Base-by-base conservation (phyloP, 805 yeast species). In the Lipomyces starkeyi region DNA sequence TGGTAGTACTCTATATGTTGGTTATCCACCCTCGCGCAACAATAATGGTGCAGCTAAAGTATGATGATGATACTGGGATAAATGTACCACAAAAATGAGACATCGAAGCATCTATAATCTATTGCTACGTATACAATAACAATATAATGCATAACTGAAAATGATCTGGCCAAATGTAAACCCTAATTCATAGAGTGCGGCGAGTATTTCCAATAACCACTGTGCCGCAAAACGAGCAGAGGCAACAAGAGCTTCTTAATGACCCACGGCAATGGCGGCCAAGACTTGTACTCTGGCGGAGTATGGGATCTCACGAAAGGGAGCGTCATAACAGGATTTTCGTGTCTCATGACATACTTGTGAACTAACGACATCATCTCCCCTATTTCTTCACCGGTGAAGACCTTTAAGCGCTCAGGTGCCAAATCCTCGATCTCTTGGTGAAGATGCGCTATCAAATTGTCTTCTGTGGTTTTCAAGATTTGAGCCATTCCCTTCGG, bases 201-300 rank as follows among this genome's bases (percentile, higher is more conserved):
- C 35, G 68, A 64, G 43, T 65, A 61, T 58, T 61, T 65, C 65
- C 68, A 65, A 32, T 58, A 65, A 13, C 62, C 68, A 9, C 57
- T 5, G 35, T 61, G 58, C 7, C 64, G 20, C 5, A 58, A 58
- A 37, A 65, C 58, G 3, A 65, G 59, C 59, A 55, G 62, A 27
- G 68, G 68, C 25, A 61, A 43, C 56, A 65, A 37, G n/a, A 65
- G 35, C 52, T 56, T 29, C 43, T 57, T 27, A 32, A 65, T 59
- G 22, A 61, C 49, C 68, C 68, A 61, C 20, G 68, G 68, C 49
- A 65, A 14, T 5, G 61, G 62, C 11, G 68, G 65, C 22, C 57
- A 61, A 6, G 49, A 54, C 40, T 61, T 61, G 32, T 61, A 61
- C 35, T 65, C 65, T 25, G 65, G 63, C 27, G 65, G 65, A 2